Evolutionary conservation across 1,284 basidiomycete species (phyloP).

Genomic region (Papiliotrema flavescens): DNA sequence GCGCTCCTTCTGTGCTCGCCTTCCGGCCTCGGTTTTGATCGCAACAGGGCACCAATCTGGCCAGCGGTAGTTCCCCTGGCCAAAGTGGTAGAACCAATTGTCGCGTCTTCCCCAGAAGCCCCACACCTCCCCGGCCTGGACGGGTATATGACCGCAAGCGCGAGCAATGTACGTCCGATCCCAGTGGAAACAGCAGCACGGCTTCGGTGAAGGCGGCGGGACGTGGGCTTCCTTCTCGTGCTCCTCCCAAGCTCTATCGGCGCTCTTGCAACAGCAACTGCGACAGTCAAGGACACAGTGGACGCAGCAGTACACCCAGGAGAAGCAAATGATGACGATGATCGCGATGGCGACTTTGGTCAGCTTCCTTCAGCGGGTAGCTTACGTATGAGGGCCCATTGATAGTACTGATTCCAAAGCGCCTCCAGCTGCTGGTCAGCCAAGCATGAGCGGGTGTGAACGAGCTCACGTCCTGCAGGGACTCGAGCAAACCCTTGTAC

Average conservation of each 20-base stretch:
- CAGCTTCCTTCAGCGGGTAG: too few species aligned
- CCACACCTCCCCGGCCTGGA: not conserved
- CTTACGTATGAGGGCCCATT: not conserved
- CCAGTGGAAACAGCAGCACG: not conserved
- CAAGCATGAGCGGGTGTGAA: not conserved
- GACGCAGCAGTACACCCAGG: not conserved
- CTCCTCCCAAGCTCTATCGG: not conserved
- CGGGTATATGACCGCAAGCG: not conserved
- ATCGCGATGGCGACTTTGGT: conserved; percentile 8
- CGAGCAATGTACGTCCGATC: not conserved
- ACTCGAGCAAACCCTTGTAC: not conserved
- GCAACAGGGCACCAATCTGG: too few species aligned
- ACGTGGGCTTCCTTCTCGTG: not conserved
- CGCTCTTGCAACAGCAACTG: conserved; percentile 9
- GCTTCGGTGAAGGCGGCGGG: not conserved
- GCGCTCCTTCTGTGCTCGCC: not conserved
- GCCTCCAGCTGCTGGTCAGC: not conserved
- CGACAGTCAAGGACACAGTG: conserved; percentile 15
- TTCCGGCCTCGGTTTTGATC: not conserved
- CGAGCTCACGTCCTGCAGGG: not conserved
- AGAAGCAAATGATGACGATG: conserved; percentile 14
- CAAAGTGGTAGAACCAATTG: not conserved
- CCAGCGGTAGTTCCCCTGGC: not conserved
- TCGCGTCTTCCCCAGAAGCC: not conserved
- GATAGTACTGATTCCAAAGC: not conserved